Conservation (phyloP, 441 rosid genomes). For the Populus hybrid region DNA sequence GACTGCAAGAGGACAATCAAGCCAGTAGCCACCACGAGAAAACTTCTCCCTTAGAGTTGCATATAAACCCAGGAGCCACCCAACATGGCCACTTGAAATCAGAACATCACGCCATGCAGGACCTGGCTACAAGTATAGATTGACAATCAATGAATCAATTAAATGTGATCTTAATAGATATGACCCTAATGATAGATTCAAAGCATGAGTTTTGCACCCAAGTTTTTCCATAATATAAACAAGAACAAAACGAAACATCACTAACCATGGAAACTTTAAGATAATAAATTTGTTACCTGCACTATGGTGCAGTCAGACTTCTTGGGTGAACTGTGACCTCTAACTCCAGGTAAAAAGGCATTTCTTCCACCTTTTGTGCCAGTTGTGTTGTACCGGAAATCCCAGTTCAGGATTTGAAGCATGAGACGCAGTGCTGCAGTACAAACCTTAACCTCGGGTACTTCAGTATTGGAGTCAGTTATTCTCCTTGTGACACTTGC, state of each 20-base stretch:
- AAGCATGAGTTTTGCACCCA: neutral
- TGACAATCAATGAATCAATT: slow-evolving; percentile 10
- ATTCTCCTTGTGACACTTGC: slow-evolving; percentile 64
- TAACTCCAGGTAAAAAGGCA: slow-evolving; percentile 58
- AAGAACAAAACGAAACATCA: slow-evolving; percentile 9
- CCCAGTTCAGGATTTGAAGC: slow-evolving; percentile 97
- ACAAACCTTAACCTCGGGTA: slow-evolving; percentile 87
- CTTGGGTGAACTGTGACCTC: slow-evolving; percentile 49
- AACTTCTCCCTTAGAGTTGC: slow-evolving; percentile 77
- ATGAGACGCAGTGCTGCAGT: slow-evolving; percentile 75
- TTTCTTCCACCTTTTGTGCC: slow-evolving; percentile 45
- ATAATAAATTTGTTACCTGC: slow-evolving; percentile 51
- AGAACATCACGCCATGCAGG: slow-evolving; percentile 85
- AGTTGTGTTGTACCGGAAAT: slow-evolving; percentile 50
- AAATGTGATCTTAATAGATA: neutral
- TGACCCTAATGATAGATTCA: neutral
- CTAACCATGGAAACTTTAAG: neutral
- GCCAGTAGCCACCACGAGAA: slow-evolving; percentile 69
- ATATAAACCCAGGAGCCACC: slow-evolving; percentile 79
- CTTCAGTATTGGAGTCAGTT: slow-evolving; percentile 56
- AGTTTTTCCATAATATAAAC: neutral
- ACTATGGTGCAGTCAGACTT: slow-evolving; percentile 73
- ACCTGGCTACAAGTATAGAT: slow-evolving; percentile 73
- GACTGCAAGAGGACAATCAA: slow-evolving; percentile 93
- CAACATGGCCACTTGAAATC: slow-evolving; percentile 84